Base-by-base conservation (phyloP, 805 yeast genomes). In the Hemisphaericaspora nanyangensis region DNA sequence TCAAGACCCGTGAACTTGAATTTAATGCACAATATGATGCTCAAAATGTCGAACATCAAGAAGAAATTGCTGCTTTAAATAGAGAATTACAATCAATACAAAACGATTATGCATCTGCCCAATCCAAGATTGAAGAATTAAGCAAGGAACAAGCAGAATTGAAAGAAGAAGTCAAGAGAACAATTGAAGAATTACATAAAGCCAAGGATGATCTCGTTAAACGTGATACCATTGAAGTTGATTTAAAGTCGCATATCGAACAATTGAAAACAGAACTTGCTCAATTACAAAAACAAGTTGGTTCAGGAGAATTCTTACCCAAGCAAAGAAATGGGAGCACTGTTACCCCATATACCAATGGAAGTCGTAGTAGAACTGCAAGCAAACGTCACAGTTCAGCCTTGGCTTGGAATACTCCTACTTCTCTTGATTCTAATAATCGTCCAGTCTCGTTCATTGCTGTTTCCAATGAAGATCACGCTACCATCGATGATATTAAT, bases 391-490 rank as follows among this genome's bases (percentile, higher is more conserved):
- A 66, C 45, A 60, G 65, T 35, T 61, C 69, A 49, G 68, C 68
- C 6, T 42, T 54, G 37, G 60, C 61, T 15, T 62, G 70, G 61
- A 63, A 58, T 42, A 51, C 54, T 12, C 50, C 65, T 15, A 44
- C 56, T 17, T 45, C 56, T 15, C 59, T 67, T 47, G 73, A 68
- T 38, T 65, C 68, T 44, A 65, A 38, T 17, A 58, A 74, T 39
- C 71, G 82, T 54, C 81, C 82, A 12, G 82, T 77, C 18, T 76
- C 84, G 5, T 80, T 78, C 17, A 74, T 78, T 54, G 80, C 83
- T 20, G 72, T 77, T 5, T 68, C 82, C 1, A 65, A 65, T 39
- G 70, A 67, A 41, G 82, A 76, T 50, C 74, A 70, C 32, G 72
- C 74, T 44, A 72, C 70, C 44, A 61, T 81, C 44, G 83, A 82